These are phyloP conservation scores for Cladophialophora immunda DNA, from an alignment of 2,329 filamentous ascomycete genomes.

Conservation along the genomic window DNA sequence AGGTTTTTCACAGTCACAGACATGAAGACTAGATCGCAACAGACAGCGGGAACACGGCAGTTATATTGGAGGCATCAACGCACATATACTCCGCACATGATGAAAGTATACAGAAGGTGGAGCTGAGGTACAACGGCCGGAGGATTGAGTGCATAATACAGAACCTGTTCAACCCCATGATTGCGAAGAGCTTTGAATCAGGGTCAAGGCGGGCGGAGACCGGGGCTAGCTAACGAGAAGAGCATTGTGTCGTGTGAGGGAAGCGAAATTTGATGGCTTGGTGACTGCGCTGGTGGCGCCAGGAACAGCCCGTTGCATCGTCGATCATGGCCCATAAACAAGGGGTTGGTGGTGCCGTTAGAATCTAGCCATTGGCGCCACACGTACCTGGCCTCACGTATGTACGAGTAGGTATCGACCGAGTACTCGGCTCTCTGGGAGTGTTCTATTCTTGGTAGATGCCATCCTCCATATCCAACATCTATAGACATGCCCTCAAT, in stretches of 20 bases:
- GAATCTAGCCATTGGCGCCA: background rate
- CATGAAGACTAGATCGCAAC: constrained; percentile 24
- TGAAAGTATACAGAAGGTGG: background rate
- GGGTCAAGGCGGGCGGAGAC: background rate
- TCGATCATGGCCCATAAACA: background rate
- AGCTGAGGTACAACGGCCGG: background rate
- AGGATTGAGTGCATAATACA: no score
- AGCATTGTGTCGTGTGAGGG: background rate
- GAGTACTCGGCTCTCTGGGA: no score
- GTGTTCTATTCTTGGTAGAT: background rate
- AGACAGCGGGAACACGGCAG: background rate
- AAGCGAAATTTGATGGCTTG: constrained; percentile 9
- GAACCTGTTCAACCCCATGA: background rate
- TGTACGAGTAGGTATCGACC: no score
- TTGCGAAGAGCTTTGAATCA: background rate
- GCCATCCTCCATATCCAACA: background rate
- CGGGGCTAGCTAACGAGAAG: no score
- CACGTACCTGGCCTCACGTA: background rate
- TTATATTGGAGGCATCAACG: background rate
- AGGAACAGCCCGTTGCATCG: constrained; percentile 1
- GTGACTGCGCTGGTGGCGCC: background rate
- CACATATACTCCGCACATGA: background rate
- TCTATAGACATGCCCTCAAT: no score
- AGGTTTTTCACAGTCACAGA: constrained; percentile 39
- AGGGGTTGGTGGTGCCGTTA: background rate